Conservation (phyloP, 163 green algal species). For the Trebouxia gelatinosa region DNA sequence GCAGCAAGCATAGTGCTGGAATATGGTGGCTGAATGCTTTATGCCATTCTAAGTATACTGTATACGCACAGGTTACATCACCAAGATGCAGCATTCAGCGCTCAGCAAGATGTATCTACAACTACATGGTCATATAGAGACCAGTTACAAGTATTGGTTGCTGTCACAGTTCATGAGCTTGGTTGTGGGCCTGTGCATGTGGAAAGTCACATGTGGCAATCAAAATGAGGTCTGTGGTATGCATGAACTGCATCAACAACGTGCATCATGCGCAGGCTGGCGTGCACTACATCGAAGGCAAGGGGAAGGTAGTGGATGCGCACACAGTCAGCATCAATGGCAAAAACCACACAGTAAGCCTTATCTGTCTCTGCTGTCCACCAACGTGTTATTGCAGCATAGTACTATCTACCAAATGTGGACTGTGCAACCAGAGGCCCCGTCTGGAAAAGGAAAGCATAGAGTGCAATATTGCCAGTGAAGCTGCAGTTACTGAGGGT, state of each 20-base stretch:
- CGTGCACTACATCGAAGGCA: conserved; percentile 83
- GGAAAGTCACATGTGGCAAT: too few species aligned
- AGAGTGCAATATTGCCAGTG: not conserved
- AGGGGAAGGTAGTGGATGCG: conserved; percentile 74
- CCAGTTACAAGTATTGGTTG: too few species aligned
- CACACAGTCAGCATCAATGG: conserved; percentile 86
- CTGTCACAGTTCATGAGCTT: too few species aligned
- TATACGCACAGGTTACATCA: not conserved
- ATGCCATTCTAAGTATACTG: not conserved
- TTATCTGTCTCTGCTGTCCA: not conserved
- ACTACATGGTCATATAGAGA: too few species aligned
- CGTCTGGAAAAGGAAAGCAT: not conserved
- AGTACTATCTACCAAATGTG: too few species aligned
- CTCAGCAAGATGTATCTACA: too few species aligned
- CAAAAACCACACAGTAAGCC: conserved; percentile 41
- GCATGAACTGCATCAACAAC: conserved; percentile 76
- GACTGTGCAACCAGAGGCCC: not conserved
- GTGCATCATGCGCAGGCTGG: conserved; percentile 61
- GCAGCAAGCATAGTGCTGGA: too few species aligned
- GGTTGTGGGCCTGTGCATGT: too few species aligned
- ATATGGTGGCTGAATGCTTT: too few species aligned
- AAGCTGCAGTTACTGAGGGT: not conserved
- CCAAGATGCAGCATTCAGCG: not conserved
- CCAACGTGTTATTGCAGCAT: too few species aligned
- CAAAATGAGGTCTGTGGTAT: too few species aligned